Evolutionary conservation across 2,329 filamentous ascomycete species (phyloP).

Genomic region (Leptosphaerulina australis): DNA sequence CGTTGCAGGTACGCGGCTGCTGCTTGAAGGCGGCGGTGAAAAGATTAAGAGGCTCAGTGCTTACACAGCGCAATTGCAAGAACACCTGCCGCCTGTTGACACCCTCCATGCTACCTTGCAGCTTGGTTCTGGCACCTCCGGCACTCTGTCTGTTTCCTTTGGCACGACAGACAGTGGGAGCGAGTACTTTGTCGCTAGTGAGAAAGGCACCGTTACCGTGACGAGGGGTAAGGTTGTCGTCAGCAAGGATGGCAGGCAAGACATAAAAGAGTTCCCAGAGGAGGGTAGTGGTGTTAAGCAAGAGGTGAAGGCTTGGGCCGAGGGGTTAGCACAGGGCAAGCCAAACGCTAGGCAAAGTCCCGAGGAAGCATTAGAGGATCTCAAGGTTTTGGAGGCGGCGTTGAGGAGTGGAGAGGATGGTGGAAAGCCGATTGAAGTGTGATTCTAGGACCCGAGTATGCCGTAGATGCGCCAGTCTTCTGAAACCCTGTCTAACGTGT

Average conservation of each 20-base stretch:
- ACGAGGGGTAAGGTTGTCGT: slow-evolving; percentile 51
- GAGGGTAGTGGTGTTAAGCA: slow-evolving; percentile 62
- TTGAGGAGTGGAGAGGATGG: slow-evolving; percentile 50
- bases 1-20: slow-evolving; percentile 64
- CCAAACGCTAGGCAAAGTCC: slow-evolving; percentile 60
- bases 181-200: slow-evolving; percentile 64
- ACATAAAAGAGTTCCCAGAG: slow-evolving; percentile 54
- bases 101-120: slow-evolving; percentile 66
- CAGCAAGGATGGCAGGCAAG: slow-evolving; percentile 30
- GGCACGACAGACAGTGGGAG: slow-evolving; percentile 62
- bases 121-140: slow-evolving; percentile 61
- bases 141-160: slow-evolving; percentile 63
- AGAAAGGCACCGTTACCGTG: slow-evolving; percentile 62
- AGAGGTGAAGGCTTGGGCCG: slow-evolving; percentile 67
- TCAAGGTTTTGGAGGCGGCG: slow-evolving; percentile 60
- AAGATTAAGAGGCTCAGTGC: slow-evolving; percentile 59
- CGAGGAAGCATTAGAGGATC: slow-evolving; percentile 65
- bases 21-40: slow-evolving; percentile 57
- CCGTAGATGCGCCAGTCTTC: too few species aligned
- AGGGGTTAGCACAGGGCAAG: slow-evolving; percentile 57
- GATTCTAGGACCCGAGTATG: too few species aligned
- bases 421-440: slow-evolving; percentile 39
- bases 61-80: slow-evolving; percentile 61
- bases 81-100: slow-evolving; percentile 69
- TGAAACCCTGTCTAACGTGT: too few species aligned